A percentile compares a stretch with the other conserved stretches of the same genome.
Conservation (phyloP, 495 filamentous ascomycete genomes). For the Letharia columbiana region DNA sequence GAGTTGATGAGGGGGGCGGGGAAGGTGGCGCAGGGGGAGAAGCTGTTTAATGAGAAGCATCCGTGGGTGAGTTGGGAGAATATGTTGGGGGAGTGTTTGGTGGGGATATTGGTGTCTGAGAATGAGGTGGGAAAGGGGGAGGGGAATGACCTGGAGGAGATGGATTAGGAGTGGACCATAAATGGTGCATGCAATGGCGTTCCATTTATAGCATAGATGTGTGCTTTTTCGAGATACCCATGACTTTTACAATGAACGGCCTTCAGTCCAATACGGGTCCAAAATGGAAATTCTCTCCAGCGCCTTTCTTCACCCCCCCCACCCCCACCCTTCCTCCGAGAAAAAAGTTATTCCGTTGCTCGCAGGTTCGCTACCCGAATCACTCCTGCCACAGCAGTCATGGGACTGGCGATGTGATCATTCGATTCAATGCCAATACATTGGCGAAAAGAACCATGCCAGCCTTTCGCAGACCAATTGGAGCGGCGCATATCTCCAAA, state of each 20-base stretch:
- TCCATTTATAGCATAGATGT: background rate
- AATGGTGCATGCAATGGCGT: background rate
- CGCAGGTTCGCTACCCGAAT: no score
- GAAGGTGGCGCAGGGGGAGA: constrained; percentile 55
- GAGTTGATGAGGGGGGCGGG: constrained; percentile 78
- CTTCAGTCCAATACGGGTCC: no score
- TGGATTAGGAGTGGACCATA: constrained; percentile 53
- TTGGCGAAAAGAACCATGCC: no score
- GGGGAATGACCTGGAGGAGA: constrained; percentile 51
- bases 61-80: constrained; percentile 98
- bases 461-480: no score
- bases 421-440: no score
- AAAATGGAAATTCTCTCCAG: no score
- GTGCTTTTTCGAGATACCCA: background rate
- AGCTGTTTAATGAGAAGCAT: constrained; percentile 85
- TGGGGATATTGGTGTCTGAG: constrained; percentile 81
- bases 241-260: background rate
- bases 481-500: no score
- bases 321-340: no score
- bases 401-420: no score
- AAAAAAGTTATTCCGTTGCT: no score
- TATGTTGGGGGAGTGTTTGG: constrained; percentile 76
- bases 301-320: no score
- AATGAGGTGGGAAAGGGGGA: constrained; percentile 40
- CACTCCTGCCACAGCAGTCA: no score